Base-by-base conservation (phyloP, 2,329 filamentous ascomycete genomes). In the Hypomyces rosellus region DNA sequence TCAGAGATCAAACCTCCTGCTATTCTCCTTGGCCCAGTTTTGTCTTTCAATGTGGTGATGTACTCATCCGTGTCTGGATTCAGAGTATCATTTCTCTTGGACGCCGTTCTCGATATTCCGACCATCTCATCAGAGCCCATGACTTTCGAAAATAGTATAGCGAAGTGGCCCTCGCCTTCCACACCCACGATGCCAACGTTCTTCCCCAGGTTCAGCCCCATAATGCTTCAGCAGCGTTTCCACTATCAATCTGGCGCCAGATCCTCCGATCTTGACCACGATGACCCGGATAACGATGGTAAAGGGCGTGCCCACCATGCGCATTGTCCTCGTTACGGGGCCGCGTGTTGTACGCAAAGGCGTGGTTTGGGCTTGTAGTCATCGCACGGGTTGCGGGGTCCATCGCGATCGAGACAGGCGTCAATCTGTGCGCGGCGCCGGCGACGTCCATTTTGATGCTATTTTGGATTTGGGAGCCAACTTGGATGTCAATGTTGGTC, bases 81-180 rank as follows among this genome's bases (percentile, higher is more conserved):
- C 46, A 74, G 59, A 1, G 77, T 78, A 58, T 85, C 81, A 1
- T 71, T 70, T 41, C 70, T 70, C 70, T 84, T 85, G 49, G 62
- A 65, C 5, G 64, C 66, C 15, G 66, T 73, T 37, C 80, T 74
- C 13, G 77, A 82, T 60, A 84, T 83, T 8, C 75, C 81, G 7
- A 82, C 76, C 12, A 84, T 77, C 20, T 20, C 20, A 45, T 84
- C 78, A n/a, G 77, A 80, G 9, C 78, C 80, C 11, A 89, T 65
- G 2, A 85, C 85, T 64, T 81, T 84, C 1, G 86, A 85, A 57
- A 82, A 86, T 38, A 86, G 66, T 9, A 89, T 68, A 4, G 80
- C 85, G 57, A 88, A 82, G 66, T 89, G 84, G 0, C 85, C 84
- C 13, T 88, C 71, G 3, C 85, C 85, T 0, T 85, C 84, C 13